Evolutionary conservation across 805 yeast species (phyloP), one percentile per base, ranked within the genome.

Genomic region (Starmerella etchellsii): DNA sequence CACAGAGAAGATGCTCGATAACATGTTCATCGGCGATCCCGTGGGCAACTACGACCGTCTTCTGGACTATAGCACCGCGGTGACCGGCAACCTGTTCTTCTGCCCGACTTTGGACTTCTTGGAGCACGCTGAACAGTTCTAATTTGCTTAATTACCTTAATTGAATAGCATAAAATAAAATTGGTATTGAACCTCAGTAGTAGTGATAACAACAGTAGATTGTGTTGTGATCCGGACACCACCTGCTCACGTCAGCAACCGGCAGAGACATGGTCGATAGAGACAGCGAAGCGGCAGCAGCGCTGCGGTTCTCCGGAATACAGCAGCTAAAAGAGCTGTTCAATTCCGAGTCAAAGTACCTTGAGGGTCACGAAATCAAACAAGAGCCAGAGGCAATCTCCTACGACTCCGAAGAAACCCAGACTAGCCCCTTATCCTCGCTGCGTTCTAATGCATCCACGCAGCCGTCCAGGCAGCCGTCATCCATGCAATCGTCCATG

Each of bases 11-110:
- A 50, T 50, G 54, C 44, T 50, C 18, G 42, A 47, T 27, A 45
- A 47, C 40, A 50, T 50, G 54, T 50, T 50, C 34, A 34, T 50
- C 14, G 54, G 53, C 27, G 39, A 44, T 37, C 53, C 53, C n/a
- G 46, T 40, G 19, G 54, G 54, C 14, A 39, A 40, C 40, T 50
- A 50, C 34, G 54, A 50, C 42, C 53, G 45, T 28, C 40, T 50
- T 19, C 45, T 50, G 7, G 51, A 50, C 36, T 46, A 49, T 30
- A 42, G 49, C 27, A 41, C 35, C n/a, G 50, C 50, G 11, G 36
- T 25, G 23, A 46, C 50, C 10, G 50, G 50, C 30, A 36, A 38
- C 25, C 37, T 45, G 22, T 49, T 49, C 42, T 49, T 49, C 34
- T 42, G 38, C 23, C 53, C 53, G 6, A 32, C 52, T 3, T 18